Conservation (phyloP, 441 rosid genomes). For the Populus trichocarpa region DNA sequence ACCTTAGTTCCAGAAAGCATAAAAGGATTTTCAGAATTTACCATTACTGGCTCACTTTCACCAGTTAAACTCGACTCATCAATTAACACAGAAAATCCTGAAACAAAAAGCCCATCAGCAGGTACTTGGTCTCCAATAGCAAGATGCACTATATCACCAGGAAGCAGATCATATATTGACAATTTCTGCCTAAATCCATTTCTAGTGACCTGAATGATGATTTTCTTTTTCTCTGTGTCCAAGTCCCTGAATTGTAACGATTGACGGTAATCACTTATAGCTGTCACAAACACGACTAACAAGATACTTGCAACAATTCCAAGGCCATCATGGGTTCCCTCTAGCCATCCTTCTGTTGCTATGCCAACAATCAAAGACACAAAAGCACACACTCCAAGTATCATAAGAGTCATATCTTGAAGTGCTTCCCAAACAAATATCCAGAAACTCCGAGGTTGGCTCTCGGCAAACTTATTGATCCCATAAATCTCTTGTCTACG, state of each 20-base stretch:
- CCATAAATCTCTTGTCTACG: slow-evolving; percentile 66
- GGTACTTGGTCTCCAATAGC: slow-evolving; percentile 57
- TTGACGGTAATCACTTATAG: slow-evolving; percentile 42
- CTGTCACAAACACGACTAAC: slow-evolving; percentile 40
- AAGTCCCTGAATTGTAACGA: slow-evolving; percentile 35
- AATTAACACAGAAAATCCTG: slow-evolving; percentile 44
- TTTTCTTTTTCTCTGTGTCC: slow-evolving; percentile 38
- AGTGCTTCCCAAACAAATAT: slow-evolving; percentile 47
- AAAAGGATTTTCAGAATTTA: slow-evolving; percentile 27
- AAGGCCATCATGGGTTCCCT: slow-evolving; percentile 52
- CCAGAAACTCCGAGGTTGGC: slow-evolving; percentile 56
- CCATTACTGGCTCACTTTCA: slow-evolving; percentile 38
- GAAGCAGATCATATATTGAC: slow-evolving; percentile 42
- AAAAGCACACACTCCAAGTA: slow-evolving; percentile 40
- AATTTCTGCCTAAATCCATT: slow-evolving; percentile 32
- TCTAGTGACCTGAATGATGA: slow-evolving; percentile 39
- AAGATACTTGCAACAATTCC: slow-evolving; percentile 46
- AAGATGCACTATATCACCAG: slow-evolving; percentile 49
- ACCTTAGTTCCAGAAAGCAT: slow-evolving; percentile 49
- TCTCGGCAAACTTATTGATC: slow-evolving; percentile 74
- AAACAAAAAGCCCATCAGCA: slow-evolving; percentile 50
- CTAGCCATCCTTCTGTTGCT: slow-evolving; percentile 41
- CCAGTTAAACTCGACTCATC: slow-evolving; percentile 56
- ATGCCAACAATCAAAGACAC: slow-evolving; percentile 43
- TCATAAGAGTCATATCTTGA: slow-evolving; percentile 46